phyloP scores from a whole-genome alignment of 768 basidiomycete species.

The Tulasnella sp. region DNA sequence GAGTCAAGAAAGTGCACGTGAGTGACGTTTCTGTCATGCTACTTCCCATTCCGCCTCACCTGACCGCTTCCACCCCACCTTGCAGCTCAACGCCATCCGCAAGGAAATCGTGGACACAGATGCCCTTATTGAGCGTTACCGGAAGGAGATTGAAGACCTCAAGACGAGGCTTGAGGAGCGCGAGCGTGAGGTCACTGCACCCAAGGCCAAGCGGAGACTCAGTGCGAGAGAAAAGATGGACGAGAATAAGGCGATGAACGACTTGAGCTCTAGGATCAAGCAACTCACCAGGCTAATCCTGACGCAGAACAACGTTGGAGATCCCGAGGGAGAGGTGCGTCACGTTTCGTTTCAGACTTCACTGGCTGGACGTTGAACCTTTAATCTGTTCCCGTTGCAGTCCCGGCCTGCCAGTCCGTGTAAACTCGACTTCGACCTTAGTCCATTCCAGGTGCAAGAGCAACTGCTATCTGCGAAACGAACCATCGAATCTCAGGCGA shows the following conservation, averaged over 20 bases:
- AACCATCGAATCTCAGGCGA: constrained; percentile 73
- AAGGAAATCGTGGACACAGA: constrained; percentile 92
- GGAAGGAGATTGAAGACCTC: constrained; percentile 90
- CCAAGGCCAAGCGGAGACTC: constrained; percentile 44
- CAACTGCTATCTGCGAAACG: constrained; percentile 77
- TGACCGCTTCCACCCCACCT: background rate
- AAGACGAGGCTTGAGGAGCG: constrained; percentile 65
- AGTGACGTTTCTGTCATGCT: constrained; percentile 27
- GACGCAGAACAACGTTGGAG: constrained; percentile 79
- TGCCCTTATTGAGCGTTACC: constrained; percentile 88
- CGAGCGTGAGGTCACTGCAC: constrained; percentile 52
- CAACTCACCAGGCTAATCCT: constrained; percentile 80
- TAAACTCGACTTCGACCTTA: constrained; percentile 87
- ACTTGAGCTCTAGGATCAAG: constrained; percentile 72
- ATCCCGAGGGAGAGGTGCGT: constrained; percentile 54
- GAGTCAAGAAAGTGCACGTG: constrained; percentile 85
- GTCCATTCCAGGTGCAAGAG: constrained; percentile 80
- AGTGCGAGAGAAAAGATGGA: constrained; percentile 72
- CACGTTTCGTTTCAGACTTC: background rate
- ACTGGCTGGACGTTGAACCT: background rate
- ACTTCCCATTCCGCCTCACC: background rate
- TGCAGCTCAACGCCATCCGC: constrained; percentile 76
- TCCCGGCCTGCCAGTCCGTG: constrained; percentile 76
- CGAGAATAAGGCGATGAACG: constrained; percentile 78
- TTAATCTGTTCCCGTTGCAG: constrained; percentile 18